A percentile compares a stretch with the other conserved stretches of the same genome.
These are phyloP conservation scores for Exophiala bonariae DNA, from an alignment of 2,329 filamentous ascomycete genomes.

Conservation along the genomic window DNA sequence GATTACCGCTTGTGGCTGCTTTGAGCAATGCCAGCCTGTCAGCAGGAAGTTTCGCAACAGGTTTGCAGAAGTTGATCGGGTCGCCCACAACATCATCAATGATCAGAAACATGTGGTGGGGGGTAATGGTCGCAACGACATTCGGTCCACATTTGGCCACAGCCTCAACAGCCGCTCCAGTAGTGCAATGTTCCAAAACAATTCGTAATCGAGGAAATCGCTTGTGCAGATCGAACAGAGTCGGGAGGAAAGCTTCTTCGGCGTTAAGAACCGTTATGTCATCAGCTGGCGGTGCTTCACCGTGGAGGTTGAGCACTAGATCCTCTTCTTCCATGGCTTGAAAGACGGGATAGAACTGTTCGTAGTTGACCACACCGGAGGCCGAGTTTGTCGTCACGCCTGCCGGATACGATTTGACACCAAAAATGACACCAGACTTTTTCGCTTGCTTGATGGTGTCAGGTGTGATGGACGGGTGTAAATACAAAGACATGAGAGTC, in stretches of 20 bases:
- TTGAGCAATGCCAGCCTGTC: conserved; percentile 72
- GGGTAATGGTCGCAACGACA: conserved; percentile 80
- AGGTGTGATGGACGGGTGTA: conserved; percentile 64
- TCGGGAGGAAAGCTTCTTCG: conserved; percentile 78
- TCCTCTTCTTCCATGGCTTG: conserved; percentile 83
- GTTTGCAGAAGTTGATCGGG: conserved; percentile 79
- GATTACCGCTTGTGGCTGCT: conserved; percentile 54
- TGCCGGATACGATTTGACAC: conserved; percentile 52
- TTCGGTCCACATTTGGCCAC: conserved; percentile 74
- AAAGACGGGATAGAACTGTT: conserved; percentile 62
- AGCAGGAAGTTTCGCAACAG: conserved; percentile 69
- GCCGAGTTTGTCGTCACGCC: conserved; percentile 61
- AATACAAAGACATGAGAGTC: conserved; percentile 74
- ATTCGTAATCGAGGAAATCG: conserved; percentile 70
- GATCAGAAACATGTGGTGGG: conserved; percentile 80
- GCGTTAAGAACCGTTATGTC: conserved; percentile 64
- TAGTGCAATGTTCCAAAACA: conserved; percentile 76
- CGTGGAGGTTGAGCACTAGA: conserved; percentile 89
- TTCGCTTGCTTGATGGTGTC: conserved; percentile 72
- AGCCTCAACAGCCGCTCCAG: conserved; percentile 74
- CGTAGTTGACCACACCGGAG: conserved; percentile 46
- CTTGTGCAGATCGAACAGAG: conserved; percentile 69
- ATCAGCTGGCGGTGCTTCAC: conserved; percentile 63
- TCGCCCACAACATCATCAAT: conserved; percentile 72
- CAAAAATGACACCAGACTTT: conserved; percentile 62